A percentile compares a stretch with the other conserved stretches of the same genome.
These are phyloP conservation scores for Daldinia decipiens DNA, from an alignment of 495 filamentous ascomycete species.

Conservation along the genomic window DNA sequence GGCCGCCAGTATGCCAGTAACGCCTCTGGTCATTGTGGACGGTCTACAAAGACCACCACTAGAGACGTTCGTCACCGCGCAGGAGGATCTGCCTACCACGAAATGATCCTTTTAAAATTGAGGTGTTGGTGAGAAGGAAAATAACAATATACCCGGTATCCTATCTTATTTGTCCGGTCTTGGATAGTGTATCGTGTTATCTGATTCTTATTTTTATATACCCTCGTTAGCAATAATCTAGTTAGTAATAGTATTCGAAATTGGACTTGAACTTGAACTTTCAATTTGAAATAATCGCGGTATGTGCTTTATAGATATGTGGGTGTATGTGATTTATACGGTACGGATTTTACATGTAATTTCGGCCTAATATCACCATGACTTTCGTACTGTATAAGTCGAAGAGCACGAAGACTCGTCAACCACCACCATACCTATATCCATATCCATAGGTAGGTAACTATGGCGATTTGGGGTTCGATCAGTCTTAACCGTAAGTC, in stretches of 20 bases:
- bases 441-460: too few relatives aligned
- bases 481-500: neutral
- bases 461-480: neutral
- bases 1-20: slow-evolving; percentile 1
- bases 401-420: neutral
- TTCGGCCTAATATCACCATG: neutral
- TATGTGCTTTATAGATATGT: slow-evolving; percentile 14
- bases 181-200: slow-evolving; percentile 18
- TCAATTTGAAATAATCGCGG: neutral
- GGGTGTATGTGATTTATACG: slow-evolving; percentile 21
- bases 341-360: slow-evolving; percentile 20
- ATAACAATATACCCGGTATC: slow-evolving; percentile 40
- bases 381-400: neutral
- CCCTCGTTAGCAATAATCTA: slow-evolving; percentile 30
- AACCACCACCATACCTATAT: neutral
- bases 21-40: slow-evolving; percentile 13
- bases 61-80: slow-evolving; percentile 58
- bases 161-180: slow-evolving; percentile 32
- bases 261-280: slow-evolving; percentile 10
- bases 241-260: slow-evolving; percentile 24
- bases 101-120: slow-evolving; percentile 23
- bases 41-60: slow-evolving; percentile 46
- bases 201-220: slow-evolving; percentile 33
- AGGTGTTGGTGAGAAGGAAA: slow-evolving; percentile 13
- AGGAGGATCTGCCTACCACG: slow-evolving; percentile 46